Base-by-base conservation (phyloP, 2,329 filamentous ascomycete genomes). In the Aspergillus sergii region DNA sequence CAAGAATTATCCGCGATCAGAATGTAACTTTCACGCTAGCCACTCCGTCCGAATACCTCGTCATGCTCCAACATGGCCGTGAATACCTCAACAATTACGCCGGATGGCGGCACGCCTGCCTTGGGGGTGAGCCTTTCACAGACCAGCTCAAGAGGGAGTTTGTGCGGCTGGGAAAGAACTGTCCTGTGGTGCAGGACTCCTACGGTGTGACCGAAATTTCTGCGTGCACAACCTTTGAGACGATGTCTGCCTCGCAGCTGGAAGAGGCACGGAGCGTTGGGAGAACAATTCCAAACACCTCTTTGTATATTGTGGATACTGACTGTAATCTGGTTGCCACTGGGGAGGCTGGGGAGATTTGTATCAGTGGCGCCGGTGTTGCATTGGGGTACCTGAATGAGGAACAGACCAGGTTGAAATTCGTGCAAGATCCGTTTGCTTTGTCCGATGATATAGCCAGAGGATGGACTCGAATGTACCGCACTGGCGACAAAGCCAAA, bases 401-500 rank as follows among this genome's bases (percentile, higher is more conserved):
- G 12, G 46, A 34, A 7, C 30, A 58, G 46, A 58, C 62, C 4
- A 36, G 21, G 34, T 11, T 30, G 28, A 64, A 64, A 58, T 62
- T 61, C 36, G 30, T 64, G 7, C 16, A n/a, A 14, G 54, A 60
- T 30, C 58, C 36, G 10, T 57, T 30, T 36, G 55, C 41, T n/a
- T 9, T 30, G 5, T 23, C 28, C 11, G 34, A 34, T 23, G 8
- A 57, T 34, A 39, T 58, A 9, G 60, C 62, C 4, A 60, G 55
- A n/a, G 69, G 67, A n/a, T 73, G 70, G 70, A 67, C 62, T 1
- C 57, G 48, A 4, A 63, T 71, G 59, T 75, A 73, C 59, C 63
- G 63, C 1, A 75, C 73, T 1, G 72, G 73, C 3, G 74, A 76
- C 36, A 60, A 57, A 34, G 74, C 68, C n/a, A 65, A 65, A 39